These are phyloP conservation scores for Lineolata rhizophorae DNA, from an alignment of 495 filamentous ascomycete genomes.

Conservation along the genomic window DNA sequence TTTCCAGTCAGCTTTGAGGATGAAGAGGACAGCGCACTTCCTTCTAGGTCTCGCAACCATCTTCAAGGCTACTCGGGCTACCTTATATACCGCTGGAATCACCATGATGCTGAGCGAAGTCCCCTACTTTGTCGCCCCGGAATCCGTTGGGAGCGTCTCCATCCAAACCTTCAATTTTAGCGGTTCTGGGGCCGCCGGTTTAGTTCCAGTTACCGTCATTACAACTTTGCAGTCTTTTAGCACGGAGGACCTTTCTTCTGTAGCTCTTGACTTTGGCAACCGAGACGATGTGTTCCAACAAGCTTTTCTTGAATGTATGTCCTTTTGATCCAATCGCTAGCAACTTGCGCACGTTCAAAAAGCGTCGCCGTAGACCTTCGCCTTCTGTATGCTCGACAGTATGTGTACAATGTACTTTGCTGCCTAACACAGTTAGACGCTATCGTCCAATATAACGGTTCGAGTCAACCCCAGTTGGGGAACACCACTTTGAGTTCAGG, in stretches of 20 bases:
- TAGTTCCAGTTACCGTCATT: slow-evolving; percentile 14
- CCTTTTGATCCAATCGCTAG: neutral
- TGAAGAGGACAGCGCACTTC: no score
- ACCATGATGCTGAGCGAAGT: slow-evolving; percentile 12
- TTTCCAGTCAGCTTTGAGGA: no score
- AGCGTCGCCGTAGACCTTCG: neutral
- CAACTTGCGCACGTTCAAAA: neutral
- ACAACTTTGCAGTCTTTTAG: slow-evolving; percentile 1
- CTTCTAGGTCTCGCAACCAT: no score
- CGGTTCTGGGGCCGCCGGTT: slow-evolving; percentile 1
- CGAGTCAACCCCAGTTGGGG: neutral
- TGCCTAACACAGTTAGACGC: slow-evolving; percentile 1
- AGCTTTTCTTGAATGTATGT: slow-evolving; percentile 13
- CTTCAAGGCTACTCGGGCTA: no score
- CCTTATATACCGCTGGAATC: slow-evolving; percentile 10
- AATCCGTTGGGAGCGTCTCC: slow-evolving; percentile 6
- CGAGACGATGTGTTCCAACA: slow-evolving; percentile 15
- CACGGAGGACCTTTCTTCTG: slow-evolving; percentile 2
- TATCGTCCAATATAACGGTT: slow-evolving; percentile 9
- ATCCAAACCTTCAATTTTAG: neutral
- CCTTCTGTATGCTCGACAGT: neutral
- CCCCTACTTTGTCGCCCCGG: slow-evolving; percentile 12
- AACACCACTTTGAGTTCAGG: slow-evolving; percentile 1
- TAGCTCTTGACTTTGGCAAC: slow-evolving; percentile 4
- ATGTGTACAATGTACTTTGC: neutral